These are phyloP conservation scores for Fraxinus xanthoxyloides DNA, from an alignment of 305 asterid genomes.

Conservation along the genomic window DNA sequence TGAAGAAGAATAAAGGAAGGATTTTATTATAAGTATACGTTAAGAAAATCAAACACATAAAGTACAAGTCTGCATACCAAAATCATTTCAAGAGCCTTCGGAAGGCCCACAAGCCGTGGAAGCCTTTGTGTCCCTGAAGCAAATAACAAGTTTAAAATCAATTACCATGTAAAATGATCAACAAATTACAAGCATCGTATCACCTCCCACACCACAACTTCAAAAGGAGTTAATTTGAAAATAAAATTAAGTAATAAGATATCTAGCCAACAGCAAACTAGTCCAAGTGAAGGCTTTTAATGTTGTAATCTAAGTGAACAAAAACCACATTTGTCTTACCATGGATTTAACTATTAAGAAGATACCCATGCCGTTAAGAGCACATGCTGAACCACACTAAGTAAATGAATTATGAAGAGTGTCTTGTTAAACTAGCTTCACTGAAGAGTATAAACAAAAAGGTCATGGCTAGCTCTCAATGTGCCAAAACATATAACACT, in stretches of 20 bases:
- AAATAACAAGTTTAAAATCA: constrained; percentile 13
- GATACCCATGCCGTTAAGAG: background rate
- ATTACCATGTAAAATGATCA: constrained; percentile 8
- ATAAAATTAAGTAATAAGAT: constrained; percentile 1
- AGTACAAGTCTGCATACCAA: constrained; percentile 30
- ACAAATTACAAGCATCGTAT: constrained; percentile 9
- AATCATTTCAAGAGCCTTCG: constrained; percentile 56
- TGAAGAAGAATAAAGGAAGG: constrained; percentile 22
- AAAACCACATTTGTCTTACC: background rate
- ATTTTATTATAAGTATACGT: constrained; percentile 13
- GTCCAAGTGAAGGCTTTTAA: background rate
- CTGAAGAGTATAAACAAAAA: background rate
- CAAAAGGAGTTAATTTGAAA: background rate
- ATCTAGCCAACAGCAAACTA: background rate
- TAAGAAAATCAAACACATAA: constrained; percentile 7
- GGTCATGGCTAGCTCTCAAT: background rate
- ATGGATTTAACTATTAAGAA: background rate
- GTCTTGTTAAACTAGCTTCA: constrained; percentile 1
- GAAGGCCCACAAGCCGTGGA: constrained; percentile 66
- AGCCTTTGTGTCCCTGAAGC: constrained; percentile 64
- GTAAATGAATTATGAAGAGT: background rate
- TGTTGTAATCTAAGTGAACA: background rate
- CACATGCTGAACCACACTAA: background rate
- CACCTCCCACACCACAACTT: constrained; percentile 14
- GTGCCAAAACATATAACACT: background rate